Base-by-base conservation (phyloP, 2,329 filamentous ascomycete species). In the Aureobasidium leucospermi region DNA sequence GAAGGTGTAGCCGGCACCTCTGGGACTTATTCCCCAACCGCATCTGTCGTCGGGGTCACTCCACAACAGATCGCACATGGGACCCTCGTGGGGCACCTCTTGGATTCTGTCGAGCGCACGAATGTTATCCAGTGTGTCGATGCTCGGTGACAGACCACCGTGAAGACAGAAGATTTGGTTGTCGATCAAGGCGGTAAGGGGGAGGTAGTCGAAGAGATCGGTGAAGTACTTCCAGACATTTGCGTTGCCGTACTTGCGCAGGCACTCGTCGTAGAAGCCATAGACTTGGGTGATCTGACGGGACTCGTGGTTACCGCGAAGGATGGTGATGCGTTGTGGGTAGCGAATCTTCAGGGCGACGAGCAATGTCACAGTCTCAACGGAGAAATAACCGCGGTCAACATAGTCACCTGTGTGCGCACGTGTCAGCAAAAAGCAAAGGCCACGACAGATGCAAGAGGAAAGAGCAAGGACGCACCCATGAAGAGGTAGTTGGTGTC, bases 401-500 rank as follows among this genome's bases (percentile, higher is more conserved):
- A 99, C 94, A 72, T 97, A 99, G 76, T 99, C 94, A 73, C 94
- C 90, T 95, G 36, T 29, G 10, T 28, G 53, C 32, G 47, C 60
- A 64, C 38, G 62, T 61, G 62, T 66, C 62, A 60, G 63, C 39
- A 57, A 56, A 53, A 67, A 65, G 61, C 61, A 61, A n/a, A 45
- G 32, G 31, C 31, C 41, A 56, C 53, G 34, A 49, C 34, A 15
- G 28, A 58, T 32, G 52, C 23, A 53, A 11, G 29, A 38, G 51
- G 45, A 32, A 29, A 39, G 36, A 32, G 47, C 57, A 15, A 34
- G 48, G 69, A n/a, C 85, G 71, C 78, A 94, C 90, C 92, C 91
- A 99, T 97, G 80, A 97, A 97, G 66, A 97, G 87, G 77, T 97
- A 97, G 80, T 97, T 97, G 72, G 94, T 97, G 76, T 99, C 94